Evolutionary conservation across 352 stramenopile species (phyloP).

Genomic region (Pythium brachiatum): DNA sequence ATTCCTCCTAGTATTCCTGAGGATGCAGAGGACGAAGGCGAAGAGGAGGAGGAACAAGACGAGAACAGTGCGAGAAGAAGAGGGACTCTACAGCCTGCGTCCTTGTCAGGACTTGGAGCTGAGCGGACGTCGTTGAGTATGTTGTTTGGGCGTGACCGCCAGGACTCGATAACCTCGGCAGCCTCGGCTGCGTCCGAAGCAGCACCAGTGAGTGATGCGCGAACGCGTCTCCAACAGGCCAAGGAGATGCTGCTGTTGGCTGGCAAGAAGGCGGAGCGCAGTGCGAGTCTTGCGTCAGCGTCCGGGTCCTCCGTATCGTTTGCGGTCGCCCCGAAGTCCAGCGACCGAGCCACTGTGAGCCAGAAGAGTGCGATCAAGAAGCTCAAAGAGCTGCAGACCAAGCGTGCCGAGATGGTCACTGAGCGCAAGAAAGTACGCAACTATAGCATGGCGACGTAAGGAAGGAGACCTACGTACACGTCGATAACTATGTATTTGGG

Average conservation of each 20-base stretch:
- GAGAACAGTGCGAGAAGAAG: not conserved
- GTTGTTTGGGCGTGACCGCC: slow-evolving; percentile 33
- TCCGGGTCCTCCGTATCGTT: slow-evolving; percentile 20
- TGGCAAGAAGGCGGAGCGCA: slow-evolving; percentile 48
- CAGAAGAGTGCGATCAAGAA: slow-evolving; percentile 64
- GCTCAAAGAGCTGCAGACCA: slow-evolving; percentile 68
- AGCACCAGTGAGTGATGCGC: slow-evolving; percentile 52
- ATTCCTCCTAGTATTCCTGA: slow-evolving; percentile 37
- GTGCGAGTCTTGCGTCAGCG: slow-evolving; percentile 31
- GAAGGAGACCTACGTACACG: not conserved
- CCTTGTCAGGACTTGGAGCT: not conserved
- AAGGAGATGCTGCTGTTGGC: slow-evolving; percentile 73
- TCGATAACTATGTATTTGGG: slow-evolving; percentile 18
- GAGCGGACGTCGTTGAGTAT: slow-evolving; percentile 26
- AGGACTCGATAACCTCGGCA: slow-evolving; percentile 28
- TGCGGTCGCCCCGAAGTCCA: slow-evolving; percentile 26
- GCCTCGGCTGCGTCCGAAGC: slow-evolving; percentile 15
- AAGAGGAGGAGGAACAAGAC: slow-evolving; percentile 15
- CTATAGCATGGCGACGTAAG: slow-evolving; percentile 56
- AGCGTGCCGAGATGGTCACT: slow-evolving; percentile 67
- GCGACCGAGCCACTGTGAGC: slow-evolving; percentile 58
- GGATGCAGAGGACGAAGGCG: slow-evolving; percentile 23
- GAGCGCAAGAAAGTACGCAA: slow-evolving; percentile 82
- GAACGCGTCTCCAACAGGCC: slow-evolving; percentile 63
- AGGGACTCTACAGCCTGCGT: not conserved